These are phyloP conservation scores for Pelargonium myrrhifolium DNA, from an alignment of 441 rosid species.

Conservation along the genomic window DNA sequence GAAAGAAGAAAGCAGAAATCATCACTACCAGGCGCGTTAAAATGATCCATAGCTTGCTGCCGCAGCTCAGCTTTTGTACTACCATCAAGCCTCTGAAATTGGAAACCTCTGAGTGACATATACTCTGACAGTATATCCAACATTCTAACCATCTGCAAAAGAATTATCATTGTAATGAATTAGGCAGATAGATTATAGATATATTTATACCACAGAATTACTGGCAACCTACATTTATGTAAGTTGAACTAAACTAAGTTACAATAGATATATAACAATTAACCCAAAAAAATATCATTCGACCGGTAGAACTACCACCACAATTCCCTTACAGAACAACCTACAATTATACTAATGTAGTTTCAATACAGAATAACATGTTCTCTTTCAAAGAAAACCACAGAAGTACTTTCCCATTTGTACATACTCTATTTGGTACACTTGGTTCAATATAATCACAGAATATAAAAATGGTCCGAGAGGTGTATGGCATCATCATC, in stretches of 20 bases:
- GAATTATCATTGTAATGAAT: conserved; percentile 8
- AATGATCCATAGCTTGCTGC: conserved; percentile 99
- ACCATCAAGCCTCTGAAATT: conserved; percentile 98
- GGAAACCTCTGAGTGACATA: conserved; percentile 87
- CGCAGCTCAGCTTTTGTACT: conserved; percentile 98
- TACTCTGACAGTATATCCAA: conserved; percentile 93
- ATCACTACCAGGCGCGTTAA: conserved; percentile 97
- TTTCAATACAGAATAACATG: not conserved
- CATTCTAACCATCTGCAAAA: conserved; percentile 92
- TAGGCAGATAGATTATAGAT: not conserved
- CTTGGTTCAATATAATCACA: not conserved
- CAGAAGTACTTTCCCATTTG: not conserved
- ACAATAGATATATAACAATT: no score
- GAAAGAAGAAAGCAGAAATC: conserved; percentile 99
- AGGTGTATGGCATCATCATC: not conserved
- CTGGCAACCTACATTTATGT: not conserved
- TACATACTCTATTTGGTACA: not conserved
- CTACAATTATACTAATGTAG: not conserved
- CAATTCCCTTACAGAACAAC: not conserved
- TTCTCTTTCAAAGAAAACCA: not conserved
- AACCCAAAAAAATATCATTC: no score
- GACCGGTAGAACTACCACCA: not conserved
- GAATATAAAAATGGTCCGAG: not conserved
- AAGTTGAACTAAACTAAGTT: not conserved
- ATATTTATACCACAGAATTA: not conserved